These are phyloP conservation scores for Carex littledalei DNA, from an alignment of 176 grass and related monocot genomes.

Conservation along the genomic window DNA sequence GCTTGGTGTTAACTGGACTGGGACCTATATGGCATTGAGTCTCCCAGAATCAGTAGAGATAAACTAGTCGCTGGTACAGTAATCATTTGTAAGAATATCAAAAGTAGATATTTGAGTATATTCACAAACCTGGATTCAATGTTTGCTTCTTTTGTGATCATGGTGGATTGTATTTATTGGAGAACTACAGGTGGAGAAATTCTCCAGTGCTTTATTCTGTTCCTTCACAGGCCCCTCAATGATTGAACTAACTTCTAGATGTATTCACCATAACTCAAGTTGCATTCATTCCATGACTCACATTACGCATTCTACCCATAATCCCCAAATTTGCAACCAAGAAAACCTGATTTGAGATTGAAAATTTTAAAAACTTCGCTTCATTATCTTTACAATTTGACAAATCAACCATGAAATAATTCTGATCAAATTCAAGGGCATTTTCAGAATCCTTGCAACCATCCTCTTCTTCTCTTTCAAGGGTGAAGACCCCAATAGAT, in stretches of 20 bases:
- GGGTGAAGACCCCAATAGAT: conserved; percentile 19
- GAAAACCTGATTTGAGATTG: conserved; percentile 16
- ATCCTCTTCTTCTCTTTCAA: conserved; percentile 13
- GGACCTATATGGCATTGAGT: neutral
- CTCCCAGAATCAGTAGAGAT: neutral
- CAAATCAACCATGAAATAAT: conserved; percentile 17
- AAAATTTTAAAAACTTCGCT: conserved; percentile 18
- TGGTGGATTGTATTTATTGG: neutral
- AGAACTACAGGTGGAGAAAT: neutral
- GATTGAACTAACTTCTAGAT: neutral
- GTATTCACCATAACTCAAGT: neutral
- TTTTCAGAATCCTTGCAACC: conserved; percentile 12
- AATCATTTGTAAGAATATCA: neutral
- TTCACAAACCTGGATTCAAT: conserved; percentile 11
- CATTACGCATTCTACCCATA: neutral
- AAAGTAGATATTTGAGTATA: neutral
- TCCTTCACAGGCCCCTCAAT: neutral
- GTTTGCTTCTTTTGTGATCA: neutral
- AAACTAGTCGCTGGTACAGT: neutral
- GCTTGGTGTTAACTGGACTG: neutral
- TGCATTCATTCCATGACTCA: conserved; percentile 3
- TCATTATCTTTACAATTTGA: conserved; percentile 3
- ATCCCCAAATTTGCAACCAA: conserved; percentile 21
- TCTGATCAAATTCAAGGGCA: conserved; percentile 14
- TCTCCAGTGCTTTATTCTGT: neutral